Percentiles rank a stretch among this genome's conserved stretches.
phyloP scores from a whole-genome alignment of 495 filamentous ascomycete genomes.

The Tuber borchii region DNA sequence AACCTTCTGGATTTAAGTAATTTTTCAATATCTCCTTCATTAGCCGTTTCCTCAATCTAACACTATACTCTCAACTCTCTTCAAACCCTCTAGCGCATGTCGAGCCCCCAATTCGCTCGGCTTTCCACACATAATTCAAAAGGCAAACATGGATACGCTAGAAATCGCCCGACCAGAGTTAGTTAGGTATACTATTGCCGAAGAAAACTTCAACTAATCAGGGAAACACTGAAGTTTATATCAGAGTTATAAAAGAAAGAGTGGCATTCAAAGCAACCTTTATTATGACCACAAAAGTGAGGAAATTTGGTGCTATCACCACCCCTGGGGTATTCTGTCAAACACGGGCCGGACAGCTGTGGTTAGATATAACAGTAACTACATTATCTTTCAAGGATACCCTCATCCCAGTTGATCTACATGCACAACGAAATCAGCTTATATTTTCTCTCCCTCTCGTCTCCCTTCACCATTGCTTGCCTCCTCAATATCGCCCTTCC shows the following conservation, averaged over 20 bases:
- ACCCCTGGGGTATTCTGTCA: background rate
- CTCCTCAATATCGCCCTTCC: background rate
- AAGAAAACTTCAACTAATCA: background rate
- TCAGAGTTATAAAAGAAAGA: background rate
- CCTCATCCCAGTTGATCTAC: background rate
- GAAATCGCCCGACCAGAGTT: background rate
- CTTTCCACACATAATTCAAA: background rate
- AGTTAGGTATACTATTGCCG: background rate
- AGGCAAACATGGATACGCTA: background rate
- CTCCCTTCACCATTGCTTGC: background rate
- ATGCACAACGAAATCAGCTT: too few relatives aligned
- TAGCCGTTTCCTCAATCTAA: background rate
- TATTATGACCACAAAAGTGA: background rate
- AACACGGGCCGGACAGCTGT: background rate
- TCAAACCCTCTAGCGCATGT: background rate
- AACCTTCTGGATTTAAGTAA: background rate
- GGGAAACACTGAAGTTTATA: background rate
- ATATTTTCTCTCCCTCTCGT: background rate
- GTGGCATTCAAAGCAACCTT: background rate
- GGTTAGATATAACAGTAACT: background rate
- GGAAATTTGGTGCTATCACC: background rate
- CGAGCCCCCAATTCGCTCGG: background rate
- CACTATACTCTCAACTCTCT: background rate
- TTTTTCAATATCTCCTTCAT: background rate
- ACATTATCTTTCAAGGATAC: background rate